Evolutionary conservation across 176 grass and related monocot genomes (phyloP).

Genomic region (Rhipidocladum racemiflorum): DNA sequence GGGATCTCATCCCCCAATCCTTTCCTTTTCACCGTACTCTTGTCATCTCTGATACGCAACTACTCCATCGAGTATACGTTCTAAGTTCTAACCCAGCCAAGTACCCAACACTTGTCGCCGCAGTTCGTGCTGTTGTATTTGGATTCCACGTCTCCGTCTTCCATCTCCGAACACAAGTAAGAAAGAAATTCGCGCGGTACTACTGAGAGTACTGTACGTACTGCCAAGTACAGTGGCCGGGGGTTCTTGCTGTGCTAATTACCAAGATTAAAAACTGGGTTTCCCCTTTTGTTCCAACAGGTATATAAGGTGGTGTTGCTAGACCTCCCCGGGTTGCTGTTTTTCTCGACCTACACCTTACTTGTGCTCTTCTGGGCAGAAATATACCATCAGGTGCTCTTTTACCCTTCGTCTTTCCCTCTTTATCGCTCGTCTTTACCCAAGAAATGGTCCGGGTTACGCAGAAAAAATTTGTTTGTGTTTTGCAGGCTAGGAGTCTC

Average conservation of each 20-base stretch:
- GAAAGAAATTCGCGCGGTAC: slow-evolving; percentile 5
- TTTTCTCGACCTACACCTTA: slow-evolving; percentile 95
- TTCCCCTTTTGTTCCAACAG: slow-evolving; percentile 29
- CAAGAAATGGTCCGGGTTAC: not conserved
- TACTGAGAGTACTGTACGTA: not conserved
- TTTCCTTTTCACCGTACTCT: not conserved
- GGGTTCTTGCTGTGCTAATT: not conserved
- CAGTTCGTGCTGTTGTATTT: slow-evolving; percentile 79
- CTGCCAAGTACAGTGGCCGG: not conserved
- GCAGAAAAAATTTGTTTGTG: not conserved
- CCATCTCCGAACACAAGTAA: slow-evolving; percentile 68
- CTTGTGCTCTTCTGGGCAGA: slow-evolving; percentile 99
- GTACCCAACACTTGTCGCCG: slow-evolving; percentile 15
- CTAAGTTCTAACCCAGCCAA: not conserved
- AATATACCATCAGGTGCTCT: slow-evolving; percentile 87
- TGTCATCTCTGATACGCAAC: not conserved
- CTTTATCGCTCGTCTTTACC: not conserved
- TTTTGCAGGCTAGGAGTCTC: slow-evolving; percentile 80
- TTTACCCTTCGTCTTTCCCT: not conserved
- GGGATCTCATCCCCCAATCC: not conserved
- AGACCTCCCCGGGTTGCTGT: slow-evolving; percentile 77
- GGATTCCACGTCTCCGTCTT: slow-evolving; percentile 73
- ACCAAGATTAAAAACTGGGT: not conserved
- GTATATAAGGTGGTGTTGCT: slow-evolving; percentile 68
- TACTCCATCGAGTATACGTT: not conserved